phyloP scores from a whole-genome alignment of 1,139 yeast genomes.

The Meyerozyma elateridarum region DNA sequence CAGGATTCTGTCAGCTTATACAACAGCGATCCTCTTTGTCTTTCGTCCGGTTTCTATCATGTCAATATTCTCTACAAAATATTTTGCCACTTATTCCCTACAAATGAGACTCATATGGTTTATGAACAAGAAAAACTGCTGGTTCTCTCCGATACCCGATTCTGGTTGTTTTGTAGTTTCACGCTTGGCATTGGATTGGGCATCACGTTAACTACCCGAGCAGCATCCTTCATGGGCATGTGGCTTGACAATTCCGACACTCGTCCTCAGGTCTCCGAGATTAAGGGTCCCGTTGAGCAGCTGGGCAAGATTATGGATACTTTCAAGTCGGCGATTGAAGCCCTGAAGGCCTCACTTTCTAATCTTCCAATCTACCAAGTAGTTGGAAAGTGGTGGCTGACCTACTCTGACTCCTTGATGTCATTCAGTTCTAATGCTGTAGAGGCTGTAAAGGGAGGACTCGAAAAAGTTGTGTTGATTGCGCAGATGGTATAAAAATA shows the following conservation, averaged over 20 bases:
- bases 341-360: no score
- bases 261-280: conserved; percentile 1
- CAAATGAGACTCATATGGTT: conserved; percentile 4
- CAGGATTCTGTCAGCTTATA: conserved; percentile 19
- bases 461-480: conserved; percentile 1
- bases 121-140: conserved; percentile 4
- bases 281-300: not conserved
- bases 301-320: not conserved
- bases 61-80: conserved; percentile 16
- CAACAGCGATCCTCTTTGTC: conserved; percentile 29
- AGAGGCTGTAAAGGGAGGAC: conserved; percentile 3
- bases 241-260: conserved; percentile 11
- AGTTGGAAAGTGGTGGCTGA: not conserved
- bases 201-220: conserved; percentile 22
- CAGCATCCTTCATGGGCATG: conserved; percentile 15
- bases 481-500: conserved; percentile 3
- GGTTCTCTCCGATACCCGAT: conserved; percentile 8
- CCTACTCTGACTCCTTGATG: not conserved
- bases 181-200: conserved; percentile 36
- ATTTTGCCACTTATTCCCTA: conserved; percentile 13
- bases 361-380: no score
- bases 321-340: no score
- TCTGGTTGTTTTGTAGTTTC: conserved; percentile 30
- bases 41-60: conserved; percentile 23
- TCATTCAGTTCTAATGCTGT: conserved; percentile 2